phyloP scores from a whole-genome alignment of 2,329 filamentous ascomycete genomes.

The Pseudogymnoascus sp. region DNA sequence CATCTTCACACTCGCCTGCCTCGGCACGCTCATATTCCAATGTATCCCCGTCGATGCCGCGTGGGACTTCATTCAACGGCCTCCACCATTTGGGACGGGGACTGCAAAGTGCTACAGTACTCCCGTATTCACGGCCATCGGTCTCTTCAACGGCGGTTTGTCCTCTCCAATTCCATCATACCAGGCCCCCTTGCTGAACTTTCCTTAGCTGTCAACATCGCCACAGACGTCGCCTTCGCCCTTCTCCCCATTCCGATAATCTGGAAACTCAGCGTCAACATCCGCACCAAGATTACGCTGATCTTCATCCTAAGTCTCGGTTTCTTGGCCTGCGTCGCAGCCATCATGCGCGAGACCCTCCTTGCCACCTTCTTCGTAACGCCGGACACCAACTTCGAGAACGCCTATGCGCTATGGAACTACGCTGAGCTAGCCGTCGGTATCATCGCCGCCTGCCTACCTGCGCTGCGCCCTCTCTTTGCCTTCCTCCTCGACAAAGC shows the following conservation, averaged over 20 bases:
- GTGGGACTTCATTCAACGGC: slow-evolving; percentile 35
- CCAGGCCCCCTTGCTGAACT: background rate
- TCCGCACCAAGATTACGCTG: slow-evolving; percentile 34
- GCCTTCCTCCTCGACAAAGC: slow-evolving; percentile 28
- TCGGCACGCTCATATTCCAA: slow-evolving; percentile 40
- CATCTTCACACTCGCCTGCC: slow-evolving; percentile 35
- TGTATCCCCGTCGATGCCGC: slow-evolving; percentile 38
- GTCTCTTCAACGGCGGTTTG: slow-evolving; percentile 39
- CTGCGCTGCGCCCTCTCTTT: slow-evolving; percentile 36
- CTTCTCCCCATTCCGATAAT: slow-evolving; percentile 37
- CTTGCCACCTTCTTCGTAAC: slow-evolving; percentile 31
- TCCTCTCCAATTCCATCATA: background rate
- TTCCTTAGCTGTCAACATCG: slow-evolving; percentile 21
- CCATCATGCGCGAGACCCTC: slow-evolving; percentile 35
- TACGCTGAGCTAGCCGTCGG: slow-evolving; percentile 38
- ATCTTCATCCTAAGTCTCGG: slow-evolving; percentile 20
- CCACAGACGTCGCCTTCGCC: slow-evolving; percentile 29
- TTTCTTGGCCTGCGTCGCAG: slow-evolving; percentile 33
- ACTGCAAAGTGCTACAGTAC: slow-evolving; percentile 37
- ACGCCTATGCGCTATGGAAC: slow-evolving; percentile 38
- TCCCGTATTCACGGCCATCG: slow-evolving; percentile 35
- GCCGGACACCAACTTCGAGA: slow-evolving; percentile 27
- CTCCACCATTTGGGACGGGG: slow-evolving; percentile 10
- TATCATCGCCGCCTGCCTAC: slow-evolving; percentile 37
- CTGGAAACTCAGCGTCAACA: slow-evolving; percentile 36